Conservation (phyloP, 2,329 filamentous ascomycete genomes). For the Tolypocladium ovalisporum region DNA sequence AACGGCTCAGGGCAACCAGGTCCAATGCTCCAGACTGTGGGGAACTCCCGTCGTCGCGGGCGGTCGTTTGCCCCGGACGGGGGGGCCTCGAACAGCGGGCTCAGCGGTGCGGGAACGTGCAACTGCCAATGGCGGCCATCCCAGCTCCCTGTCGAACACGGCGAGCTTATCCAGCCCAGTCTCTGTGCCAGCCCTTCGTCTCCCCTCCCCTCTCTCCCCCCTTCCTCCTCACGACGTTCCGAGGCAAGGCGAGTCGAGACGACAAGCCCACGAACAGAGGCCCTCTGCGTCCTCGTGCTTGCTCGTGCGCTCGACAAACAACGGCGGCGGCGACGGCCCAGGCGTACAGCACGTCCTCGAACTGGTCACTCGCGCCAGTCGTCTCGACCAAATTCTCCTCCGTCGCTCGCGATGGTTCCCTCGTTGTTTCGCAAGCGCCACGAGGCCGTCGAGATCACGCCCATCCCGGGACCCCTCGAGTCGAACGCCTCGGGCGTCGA, state of each 20-base stretch:
- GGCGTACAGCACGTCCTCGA: not conserved
- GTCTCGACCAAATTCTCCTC: not conserved
- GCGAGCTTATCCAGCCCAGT: not conserved
- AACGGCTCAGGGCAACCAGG: not conserved
- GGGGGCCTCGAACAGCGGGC: not conserved
- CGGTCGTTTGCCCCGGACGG: not conserved
- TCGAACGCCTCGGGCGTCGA: slow-evolving; percentile 29
- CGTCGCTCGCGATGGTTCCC: slow-evolving; percentile 17
- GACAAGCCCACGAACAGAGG: not conserved
- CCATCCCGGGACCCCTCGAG: slow-evolving; percentile 26
- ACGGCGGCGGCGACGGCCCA: not conserved
- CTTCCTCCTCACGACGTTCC: not conserved
- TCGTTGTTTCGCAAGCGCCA: slow-evolving; percentile 34
- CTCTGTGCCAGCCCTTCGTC: not conserved
- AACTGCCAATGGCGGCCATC: not conserved
- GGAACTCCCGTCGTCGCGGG: not conserved
- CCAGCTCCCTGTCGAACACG: not conserved
- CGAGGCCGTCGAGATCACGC: slow-evolving; percentile 33
- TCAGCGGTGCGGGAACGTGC: not conserved
- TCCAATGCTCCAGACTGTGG: not conserved
- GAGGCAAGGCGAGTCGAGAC: not conserved
- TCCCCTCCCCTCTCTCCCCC: not conserved
- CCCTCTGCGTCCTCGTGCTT: not conserved
- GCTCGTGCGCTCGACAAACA: not conserved
- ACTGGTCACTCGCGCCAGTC: not conserved